phyloP scores from a whole-genome alignment of 495 filamentous ascomycete species.

The Cercophora sp. region DNA sequence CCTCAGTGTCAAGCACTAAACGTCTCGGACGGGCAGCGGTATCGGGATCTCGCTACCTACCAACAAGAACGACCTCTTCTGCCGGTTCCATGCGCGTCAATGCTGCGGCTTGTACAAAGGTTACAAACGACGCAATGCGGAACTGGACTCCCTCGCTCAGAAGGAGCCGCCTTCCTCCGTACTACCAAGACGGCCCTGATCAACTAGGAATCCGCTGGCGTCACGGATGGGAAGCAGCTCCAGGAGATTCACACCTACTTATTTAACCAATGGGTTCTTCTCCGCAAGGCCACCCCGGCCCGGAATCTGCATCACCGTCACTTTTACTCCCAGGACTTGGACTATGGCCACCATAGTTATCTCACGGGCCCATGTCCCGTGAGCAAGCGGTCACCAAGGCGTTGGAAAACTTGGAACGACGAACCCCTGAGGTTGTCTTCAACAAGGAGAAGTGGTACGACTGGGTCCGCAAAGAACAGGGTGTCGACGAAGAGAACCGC shows the following conservation, averaged over 20 bases:
- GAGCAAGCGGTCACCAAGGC: conserved; percentile 38
- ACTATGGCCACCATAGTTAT: conserved; percentile 43
- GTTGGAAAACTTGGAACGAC: conserved; percentile 44
- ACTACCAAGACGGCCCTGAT: conserved; percentile 31
- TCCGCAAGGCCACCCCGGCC: conserved; percentile 48
- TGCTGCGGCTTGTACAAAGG: conserved; percentile 48
- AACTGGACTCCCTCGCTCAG: conserved; percentile 37
- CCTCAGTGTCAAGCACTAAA: conserved; percentile 36
- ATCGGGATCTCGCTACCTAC: conserved; percentile 34
- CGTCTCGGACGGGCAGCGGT: conserved; percentile 36
- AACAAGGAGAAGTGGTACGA: conserved; percentile 46
- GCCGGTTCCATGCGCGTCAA: conserved; percentile 43
- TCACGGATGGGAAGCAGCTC: conserved; percentile 34
- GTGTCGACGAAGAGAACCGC: conserved; percentile 42
- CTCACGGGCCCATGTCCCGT: conserved; percentile 41
- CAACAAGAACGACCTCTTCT: conserved; percentile 44
- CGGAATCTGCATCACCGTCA: conserved; percentile 51
- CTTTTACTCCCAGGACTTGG: conserved; percentile 45
- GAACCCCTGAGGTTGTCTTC: conserved; percentile 44
- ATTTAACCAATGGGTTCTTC: conserved; percentile 39
- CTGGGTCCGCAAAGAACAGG: conserved; percentile 45
- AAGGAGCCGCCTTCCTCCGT: conserved; percentile 36
- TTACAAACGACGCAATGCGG: conserved; percentile 46
- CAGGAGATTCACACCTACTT: conserved; percentile 42
- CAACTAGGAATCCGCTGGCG: conserved; percentile 38